These are phyloP conservation scores for Colletotrichum gloeosporioides DNA, from an alignment of 2,329 filamentous ascomycete species.

Conservation along the genomic window DNA sequence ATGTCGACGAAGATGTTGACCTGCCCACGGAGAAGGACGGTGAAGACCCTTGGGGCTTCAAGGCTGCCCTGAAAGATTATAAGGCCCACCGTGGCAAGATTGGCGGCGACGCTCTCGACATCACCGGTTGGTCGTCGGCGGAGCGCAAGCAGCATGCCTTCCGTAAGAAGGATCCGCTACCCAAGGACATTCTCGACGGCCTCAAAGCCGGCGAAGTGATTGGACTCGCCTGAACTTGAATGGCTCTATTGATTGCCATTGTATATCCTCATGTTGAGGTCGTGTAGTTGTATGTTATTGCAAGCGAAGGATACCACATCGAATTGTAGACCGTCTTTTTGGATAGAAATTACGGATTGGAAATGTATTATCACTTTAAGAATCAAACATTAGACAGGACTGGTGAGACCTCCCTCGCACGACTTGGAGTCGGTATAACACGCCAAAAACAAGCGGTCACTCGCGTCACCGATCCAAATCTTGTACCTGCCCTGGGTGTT, in stretches of 20 bases:
- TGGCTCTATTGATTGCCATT: background rate
- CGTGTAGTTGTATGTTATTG: background rate
- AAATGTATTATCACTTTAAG: background rate
- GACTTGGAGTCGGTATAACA: slow-evolving; percentile 20
- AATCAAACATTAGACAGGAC: slow-evolving; percentile 4
- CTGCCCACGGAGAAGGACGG: slow-evolving; percentile 27
- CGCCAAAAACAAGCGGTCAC: slow-evolving; percentile 30
- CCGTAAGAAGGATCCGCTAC: slow-evolving; percentile 39
- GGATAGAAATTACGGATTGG: background rate
- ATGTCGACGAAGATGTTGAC: slow-evolving; percentile 23
- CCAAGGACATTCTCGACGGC: slow-evolving; percentile 32
- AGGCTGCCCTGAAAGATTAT: slow-evolving; percentile 27
- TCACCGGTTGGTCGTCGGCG: slow-evolving; percentile 36
- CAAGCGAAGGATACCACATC: background rate
- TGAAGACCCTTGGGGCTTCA: slow-evolving; percentile 32
- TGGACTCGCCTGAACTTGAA: background rate
- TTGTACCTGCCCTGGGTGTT: slow-evolving; percentile 39
- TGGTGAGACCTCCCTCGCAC: slow-evolving; percentile 9
- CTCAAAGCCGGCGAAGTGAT: slow-evolving; percentile 42
- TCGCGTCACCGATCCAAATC: slow-evolving; percentile 44
- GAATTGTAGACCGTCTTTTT: background rate
- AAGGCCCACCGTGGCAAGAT: slow-evolving; percentile 26
- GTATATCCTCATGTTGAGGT: background rate
- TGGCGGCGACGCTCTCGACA: slow-evolving; percentile 43
- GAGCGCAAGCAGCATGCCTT: slow-evolving; percentile 37